Evolutionary conservation across 805 yeast genomes (phyloP), one percentile per base, ranked within the genome.

Genomic region (Spathaspora boniae): DNA sequence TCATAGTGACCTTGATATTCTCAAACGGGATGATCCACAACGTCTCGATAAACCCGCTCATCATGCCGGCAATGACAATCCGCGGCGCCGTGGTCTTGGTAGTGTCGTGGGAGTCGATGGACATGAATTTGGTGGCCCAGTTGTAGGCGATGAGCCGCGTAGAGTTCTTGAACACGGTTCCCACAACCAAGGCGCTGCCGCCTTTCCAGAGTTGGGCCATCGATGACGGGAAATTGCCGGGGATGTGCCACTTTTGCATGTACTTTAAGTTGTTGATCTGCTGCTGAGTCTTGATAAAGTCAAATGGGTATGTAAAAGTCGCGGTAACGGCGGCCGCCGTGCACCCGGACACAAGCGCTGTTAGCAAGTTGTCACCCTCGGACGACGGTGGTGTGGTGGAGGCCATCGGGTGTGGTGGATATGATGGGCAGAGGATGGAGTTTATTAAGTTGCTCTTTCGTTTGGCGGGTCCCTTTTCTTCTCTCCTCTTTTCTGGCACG

Each of bases 21-120:
- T 91, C 98, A 55, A 91, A 89, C 0, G 98, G 98, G 14, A 93
- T 84, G 16, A 91, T 77, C 71, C 84, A 75, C 22, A 88, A 44
- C 2, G 94, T 80, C 56, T 93, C 98, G 29, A 81, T 62, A 38
- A 83, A 69, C 2, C 95, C 98, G 4, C 95, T 84, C 65, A 86
- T 74, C 2, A 72, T 70, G 7, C 95, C 96, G 3, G 96, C 96
- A 40, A 84, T 78, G 6, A 86, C 84, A 26, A 86, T 72, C 48
- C 87, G 70, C 7, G 94, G 91, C 1, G 94, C 94, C 6, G 81
- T 71, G 3, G 86, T 70, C 43, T 78, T 72, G n/a, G 79, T 76
- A 34, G 59, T 61, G 14, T 69, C 73, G 36, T 50, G 54, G 6
- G 55, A 42, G 5, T 67, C 73, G 9, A 63, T 75, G 3, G 80